Conservation (phyloP, 2,329 filamentous ascomycete species). For the Fusarium camptoceras region DNA sequence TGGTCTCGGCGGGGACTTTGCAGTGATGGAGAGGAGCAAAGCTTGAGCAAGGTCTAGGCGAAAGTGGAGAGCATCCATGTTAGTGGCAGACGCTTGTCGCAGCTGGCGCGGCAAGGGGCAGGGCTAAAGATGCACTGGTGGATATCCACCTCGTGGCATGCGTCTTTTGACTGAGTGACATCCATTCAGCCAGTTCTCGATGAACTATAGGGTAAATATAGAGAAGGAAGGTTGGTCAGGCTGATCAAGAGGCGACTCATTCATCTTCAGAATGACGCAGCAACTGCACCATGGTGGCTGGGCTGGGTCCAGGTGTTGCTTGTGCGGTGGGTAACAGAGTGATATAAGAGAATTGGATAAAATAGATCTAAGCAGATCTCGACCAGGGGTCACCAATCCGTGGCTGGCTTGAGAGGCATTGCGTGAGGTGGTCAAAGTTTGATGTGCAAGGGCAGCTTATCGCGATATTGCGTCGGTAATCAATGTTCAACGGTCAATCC, state of each 20-base stretch:
- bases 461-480: conserved; percentile 23
- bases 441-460: conserved; percentile 29
- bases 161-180: conserved; percentile 21
- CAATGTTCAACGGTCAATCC: conserved; percentile 13
- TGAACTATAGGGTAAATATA: conserved; percentile 39
- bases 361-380: conserved; percentile 17
- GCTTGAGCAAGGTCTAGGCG: conserved; percentile 36
- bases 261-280: conserved; percentile 21
- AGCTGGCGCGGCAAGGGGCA: conserved; percentile 43
- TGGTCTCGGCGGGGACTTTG: conserved; percentile 25
- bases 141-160: conserved; percentile 44
- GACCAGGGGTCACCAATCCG: conserved; percentile 8
- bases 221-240: neutral
- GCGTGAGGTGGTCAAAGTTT: conserved; percentile 27
- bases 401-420: neutral
- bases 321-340: conserved; percentile 18
- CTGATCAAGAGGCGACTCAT: conserved; percentile 18
- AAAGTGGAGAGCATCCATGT: conserved; percentile 38
- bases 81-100: conserved; percentile 33
- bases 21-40: conserved; percentile 16
- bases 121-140: conserved; percentile 41
- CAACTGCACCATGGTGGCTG: conserved; percentile 4
- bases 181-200: neutral
- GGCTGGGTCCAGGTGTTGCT: neutral
- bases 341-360: conserved; percentile 28